These are phyloP conservation scores for Aspergillus tamarii DNA, from an alignment of 2,329 filamentous ascomycete species.

Conservation along the genomic window DNA sequence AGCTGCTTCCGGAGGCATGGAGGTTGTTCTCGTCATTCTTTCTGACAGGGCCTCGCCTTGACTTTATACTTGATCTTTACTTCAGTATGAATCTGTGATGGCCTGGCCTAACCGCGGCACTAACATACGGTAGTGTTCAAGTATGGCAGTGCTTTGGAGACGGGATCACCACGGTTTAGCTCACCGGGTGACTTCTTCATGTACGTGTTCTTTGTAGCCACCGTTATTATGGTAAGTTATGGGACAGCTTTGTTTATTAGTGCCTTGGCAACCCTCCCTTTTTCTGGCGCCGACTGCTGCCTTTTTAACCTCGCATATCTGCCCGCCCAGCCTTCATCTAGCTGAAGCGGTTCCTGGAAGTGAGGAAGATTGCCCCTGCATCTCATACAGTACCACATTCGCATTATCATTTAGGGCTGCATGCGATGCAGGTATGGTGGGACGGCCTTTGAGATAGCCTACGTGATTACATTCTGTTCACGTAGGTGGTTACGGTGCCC, in stretches of 20 bases:
- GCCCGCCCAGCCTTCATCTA: constrained; percentile 72
- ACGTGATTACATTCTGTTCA: constrained; percentile 55
- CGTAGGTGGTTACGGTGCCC: constrained; percentile 68
- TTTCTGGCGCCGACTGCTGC: constrained; percentile 19
- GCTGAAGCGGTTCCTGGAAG: constrained; percentile 82
- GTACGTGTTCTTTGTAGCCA: constrained; percentile 75
- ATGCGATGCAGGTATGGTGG: constrained; percentile 75
- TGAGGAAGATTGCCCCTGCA: constrained; percentile 79
- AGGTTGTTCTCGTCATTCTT: constrained; percentile 62
- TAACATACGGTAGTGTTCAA: constrained; percentile 64
- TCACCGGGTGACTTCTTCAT: constrained; percentile 78
- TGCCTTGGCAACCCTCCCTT: constrained; percentile 7
- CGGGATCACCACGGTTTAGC: constrained; percentile 69
- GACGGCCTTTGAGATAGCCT: constrained; percentile 70
- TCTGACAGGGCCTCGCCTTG: constrained; percentile 58
- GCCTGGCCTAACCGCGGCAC: constrained; percentile 26
- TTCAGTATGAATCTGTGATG: constrained; percentile 56
- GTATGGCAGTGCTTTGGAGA: constrained; percentile 76
- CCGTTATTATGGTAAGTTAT: constrained; percentile 75
- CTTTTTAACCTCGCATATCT: constrained; percentile 67
- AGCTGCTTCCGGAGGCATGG: constrained; percentile 64
- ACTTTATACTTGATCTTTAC: constrained; percentile 73
- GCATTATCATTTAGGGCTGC: constrained; percentile 58
- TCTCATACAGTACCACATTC: constrained; percentile 65
- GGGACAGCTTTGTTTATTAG: constrained; percentile 32